Base-by-base conservation (phyloP, 257 asterid genomes). In the Petunia axillaris region DNA sequence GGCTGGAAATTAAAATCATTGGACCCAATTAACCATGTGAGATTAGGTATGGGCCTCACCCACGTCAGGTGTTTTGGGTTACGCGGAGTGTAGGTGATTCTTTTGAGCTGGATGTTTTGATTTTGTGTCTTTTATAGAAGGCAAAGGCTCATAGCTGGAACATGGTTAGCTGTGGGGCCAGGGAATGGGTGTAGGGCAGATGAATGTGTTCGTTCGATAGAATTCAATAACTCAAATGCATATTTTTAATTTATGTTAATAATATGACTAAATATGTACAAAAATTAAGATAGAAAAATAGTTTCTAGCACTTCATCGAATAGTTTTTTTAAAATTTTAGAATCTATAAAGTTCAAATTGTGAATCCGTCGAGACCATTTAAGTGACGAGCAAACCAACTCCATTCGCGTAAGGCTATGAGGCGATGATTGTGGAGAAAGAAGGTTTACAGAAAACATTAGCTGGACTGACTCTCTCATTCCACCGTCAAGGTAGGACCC, bases 1-100 rank as follows among this genome's bases (percentile, higher is more conserved):
- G 93, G 87, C 88, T 86, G 93, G 89, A 84, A 5, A 64, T 25
- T 2, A 50, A 6, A 35, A 2, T 0, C 11, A 25, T 25, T 16
- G 87, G 91, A 82, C 90, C 91, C 87, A 8, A 39, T 70, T 52
- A 54, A 82, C 62, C 91, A 89, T 87, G 92, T 90, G 91, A 25
- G 25, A 85, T 64, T 43, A 3, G 85, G 81, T 77, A 73, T 79
- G 83, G 82, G 77, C 62, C 41, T 65, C 7, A 82, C 89, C 89
- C 91, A 89, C 90, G 85, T 89, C 89, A 84, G 53, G 58, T 37
- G 46, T 57, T 2, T 57, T 65, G 80, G 80, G 66, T 41, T 59
- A n/a, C 48, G 53, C 80, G 10, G 58, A 71, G 43, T 59, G n/a
- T 74, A 13, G 74, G 16, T 10, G 40, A 10, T 35, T 39, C 25